Conservation (phyloP, 257 asterid genomes). For the Solanum pimpinellifolium region DNA sequence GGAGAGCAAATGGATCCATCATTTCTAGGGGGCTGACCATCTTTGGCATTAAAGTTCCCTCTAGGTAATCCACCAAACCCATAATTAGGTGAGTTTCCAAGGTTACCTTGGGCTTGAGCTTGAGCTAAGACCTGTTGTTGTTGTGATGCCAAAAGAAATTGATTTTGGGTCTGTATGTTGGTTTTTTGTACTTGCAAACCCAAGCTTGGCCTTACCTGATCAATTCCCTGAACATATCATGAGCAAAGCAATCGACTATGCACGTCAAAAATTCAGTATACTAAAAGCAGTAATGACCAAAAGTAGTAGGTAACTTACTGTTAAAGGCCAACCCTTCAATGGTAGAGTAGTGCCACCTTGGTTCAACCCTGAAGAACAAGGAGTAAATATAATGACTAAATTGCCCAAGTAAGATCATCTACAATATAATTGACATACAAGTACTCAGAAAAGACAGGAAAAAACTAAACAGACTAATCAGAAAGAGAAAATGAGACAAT, state of each 20-base stretch:
- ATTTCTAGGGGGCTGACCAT: constrained; percentile 85
- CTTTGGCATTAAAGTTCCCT: constrained; percentile 69
- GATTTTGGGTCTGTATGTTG: constrained; percentile 59
- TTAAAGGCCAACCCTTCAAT: constrained; percentile 97
- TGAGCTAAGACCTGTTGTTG: constrained; percentile 54
- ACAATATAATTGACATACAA: neutral
- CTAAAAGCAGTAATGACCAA: neutral
- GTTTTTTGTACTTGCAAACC: constrained; percentile 84
- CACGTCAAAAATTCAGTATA: neutral
- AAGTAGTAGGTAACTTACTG: constrained; percentile 48
- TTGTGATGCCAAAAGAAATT: constrained; percentile 3
- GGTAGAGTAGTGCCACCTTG: constrained; percentile 87
- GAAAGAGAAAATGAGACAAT: neutral
- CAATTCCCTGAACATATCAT: neutral
- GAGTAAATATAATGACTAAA: neutral
- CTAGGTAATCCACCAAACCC: constrained; percentile 89
- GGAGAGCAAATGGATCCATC: constrained; percentile 98
- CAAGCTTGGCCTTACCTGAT: neutral
- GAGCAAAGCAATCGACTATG: neutral
- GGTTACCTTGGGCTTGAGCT: constrained; percentile 85
- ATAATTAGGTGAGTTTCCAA: constrained; percentile 52
- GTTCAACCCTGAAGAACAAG: constrained; percentile 53
- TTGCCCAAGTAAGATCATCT: neutral
- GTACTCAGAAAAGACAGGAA: neutral
- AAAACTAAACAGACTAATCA: neutral